phyloP scores from a whole-genome alignment of 148 eudicot genomes.

The Nyssa sinensis region DNA sequence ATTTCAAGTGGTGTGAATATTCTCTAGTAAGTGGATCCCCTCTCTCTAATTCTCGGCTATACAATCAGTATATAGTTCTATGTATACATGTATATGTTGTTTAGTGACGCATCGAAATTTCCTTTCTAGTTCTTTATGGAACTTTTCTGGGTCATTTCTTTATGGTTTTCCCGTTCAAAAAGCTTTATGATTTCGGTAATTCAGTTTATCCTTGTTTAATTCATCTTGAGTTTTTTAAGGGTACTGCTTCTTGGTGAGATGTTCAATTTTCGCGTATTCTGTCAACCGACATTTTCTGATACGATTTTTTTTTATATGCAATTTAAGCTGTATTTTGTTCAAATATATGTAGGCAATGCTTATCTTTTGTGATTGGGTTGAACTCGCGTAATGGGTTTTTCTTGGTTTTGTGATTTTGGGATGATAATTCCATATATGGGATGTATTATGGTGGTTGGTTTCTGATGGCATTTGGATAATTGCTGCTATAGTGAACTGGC shows the following conservation, averaged over 20 bases:
- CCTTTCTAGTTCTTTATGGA: not conserved
- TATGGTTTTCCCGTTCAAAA: not conserved
- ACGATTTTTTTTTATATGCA: not conserved
- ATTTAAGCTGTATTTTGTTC: not conserved
- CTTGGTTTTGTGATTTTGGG: not conserved
- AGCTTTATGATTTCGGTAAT: not conserved
- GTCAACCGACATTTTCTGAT: not conserved
- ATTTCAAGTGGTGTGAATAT: not conserved
- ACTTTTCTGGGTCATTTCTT: not conserved
- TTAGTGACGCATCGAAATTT: not conserved
- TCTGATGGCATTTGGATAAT: not conserved
- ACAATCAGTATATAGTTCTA: not conserved
- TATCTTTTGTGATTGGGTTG: not conserved
- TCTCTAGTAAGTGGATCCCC: not conserved
- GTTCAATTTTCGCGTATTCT: too few relatives aligned
- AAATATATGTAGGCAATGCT: not conserved
- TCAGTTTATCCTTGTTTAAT: not conserved
- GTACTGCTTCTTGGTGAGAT: not conserved
- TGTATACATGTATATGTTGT: too few relatives aligned
- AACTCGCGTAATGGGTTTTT: not conserved
- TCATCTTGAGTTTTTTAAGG: not conserved
- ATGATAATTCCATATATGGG: not conserved
- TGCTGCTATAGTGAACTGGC: not conserved
- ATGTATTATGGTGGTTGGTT: not conserved
- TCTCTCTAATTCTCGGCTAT: not conserved